These are phyloP conservation scores for Schizopora paradoxa DNA, from an alignment of 1,284 basidiomycete species.

Conservation along the genomic window DNA sequence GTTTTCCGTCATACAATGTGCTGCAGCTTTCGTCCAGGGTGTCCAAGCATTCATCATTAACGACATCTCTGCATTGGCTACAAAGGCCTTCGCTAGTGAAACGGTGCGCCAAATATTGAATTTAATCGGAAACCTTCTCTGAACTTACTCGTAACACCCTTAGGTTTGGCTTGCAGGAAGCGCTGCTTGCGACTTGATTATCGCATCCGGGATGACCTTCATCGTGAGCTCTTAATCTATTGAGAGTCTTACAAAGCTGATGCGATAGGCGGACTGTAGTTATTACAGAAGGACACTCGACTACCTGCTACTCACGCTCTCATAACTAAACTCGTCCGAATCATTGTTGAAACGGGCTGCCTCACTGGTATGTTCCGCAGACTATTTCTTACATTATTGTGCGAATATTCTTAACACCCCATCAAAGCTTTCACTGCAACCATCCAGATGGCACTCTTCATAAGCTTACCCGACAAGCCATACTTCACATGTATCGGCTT, in stretches of 20 bases:
- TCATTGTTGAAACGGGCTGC: slow-evolving; percentile 3
- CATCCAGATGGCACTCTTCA: neutral
- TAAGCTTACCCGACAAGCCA: neutral
- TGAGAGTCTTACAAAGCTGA: no score
- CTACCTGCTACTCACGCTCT: slow-evolving; percentile 1
- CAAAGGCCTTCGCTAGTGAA: neutral
- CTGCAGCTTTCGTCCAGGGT: neutral
- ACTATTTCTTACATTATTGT: neutral
- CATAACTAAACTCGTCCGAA: neutral
- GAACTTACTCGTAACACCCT: neutral
- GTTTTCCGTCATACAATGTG: neutral
- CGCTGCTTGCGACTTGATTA: slow-evolving; percentile 3
- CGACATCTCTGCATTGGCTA: neutral
- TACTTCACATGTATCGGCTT: neutral
- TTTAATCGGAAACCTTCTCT: neutral
- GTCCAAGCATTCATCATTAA: neutral
- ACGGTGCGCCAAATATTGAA: neutral
- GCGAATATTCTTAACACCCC: neutral
- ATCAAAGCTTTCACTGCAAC: neutral
- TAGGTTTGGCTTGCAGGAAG: slow-evolving; percentile 4
- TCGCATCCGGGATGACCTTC: slow-evolving; percentile 1
- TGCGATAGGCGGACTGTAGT: neutral
- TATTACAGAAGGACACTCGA: neutral
- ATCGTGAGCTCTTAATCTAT: neutral
- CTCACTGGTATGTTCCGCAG: neutral